Percentiles rank a stretch among this genome's conserved stretches.
Evolutionary conservation across 2,329 filamentous ascomycete species (phyloP).

Genomic region (Fusarium haematococcum): DNA sequence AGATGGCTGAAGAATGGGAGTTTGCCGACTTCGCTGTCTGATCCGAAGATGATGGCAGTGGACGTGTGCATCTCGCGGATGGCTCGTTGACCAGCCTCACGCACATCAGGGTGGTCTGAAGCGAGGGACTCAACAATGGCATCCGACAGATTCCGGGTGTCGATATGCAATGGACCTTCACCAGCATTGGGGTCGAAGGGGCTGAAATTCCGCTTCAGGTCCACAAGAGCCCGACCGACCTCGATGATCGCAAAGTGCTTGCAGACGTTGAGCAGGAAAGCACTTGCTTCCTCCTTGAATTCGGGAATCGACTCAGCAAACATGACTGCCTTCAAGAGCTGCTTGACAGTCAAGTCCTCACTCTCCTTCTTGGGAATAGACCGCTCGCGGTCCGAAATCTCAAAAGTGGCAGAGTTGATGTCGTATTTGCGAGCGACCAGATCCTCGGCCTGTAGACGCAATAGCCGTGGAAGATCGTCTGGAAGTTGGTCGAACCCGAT

Average conservation of each 20-base stretch:
- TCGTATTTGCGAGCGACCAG: conserved; percentile 79
- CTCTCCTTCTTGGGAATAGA: conserved; percentile 89
- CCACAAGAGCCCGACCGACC: conserved; percentile 84
- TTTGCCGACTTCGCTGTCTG: conserved; percentile 75
- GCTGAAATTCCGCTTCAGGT: conserved; percentile 79
- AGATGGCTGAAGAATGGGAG: conserved; percentile 89
- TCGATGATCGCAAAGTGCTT: conserved; percentile 93
- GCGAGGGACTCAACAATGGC: conserved; percentile 91
- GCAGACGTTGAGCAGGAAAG: conserved; percentile 83
- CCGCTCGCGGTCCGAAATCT: conserved; percentile 80
- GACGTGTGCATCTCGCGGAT: conserved; percentile 84
- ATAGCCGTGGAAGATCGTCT: conserved; percentile 85
- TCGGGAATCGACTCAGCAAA: conserved; percentile 86
- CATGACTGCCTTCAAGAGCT: conserved; percentile 88
- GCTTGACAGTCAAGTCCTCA: conserved; percentile 85
- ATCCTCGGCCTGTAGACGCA: conserved; percentile 92
- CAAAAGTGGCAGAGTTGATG: conserved; percentile 76
- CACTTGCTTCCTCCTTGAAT: conserved; percentile 79
- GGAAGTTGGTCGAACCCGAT: conserved; percentile 89
- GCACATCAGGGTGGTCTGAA: conserved; percentile 83
- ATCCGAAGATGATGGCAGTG: conserved; percentile 82
- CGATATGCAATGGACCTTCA: conserved; percentile 88
- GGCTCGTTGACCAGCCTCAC: conserved; percentile 83
- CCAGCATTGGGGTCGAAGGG: conserved; percentile 88
- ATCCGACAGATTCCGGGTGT: conserved; percentile 87